Percentiles rank a stretch among this genome's conserved stretches.
Conservation (phyloP, 1,284 basidiomycete species). For the Ceratobasidium sp. region DNA sequence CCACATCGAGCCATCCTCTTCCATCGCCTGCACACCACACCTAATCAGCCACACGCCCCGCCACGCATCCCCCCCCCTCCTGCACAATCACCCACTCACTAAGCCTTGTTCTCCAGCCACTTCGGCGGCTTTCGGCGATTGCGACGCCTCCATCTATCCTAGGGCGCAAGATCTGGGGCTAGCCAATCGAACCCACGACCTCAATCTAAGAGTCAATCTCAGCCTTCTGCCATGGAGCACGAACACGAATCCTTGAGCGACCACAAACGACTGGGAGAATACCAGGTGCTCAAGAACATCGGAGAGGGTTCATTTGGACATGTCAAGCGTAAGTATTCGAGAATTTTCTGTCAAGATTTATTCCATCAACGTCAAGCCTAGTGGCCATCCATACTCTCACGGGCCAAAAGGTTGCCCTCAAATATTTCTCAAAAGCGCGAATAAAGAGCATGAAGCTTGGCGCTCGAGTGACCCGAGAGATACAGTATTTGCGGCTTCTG, state of each 20-base stretch:
- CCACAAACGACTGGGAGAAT: conserved; percentile 65
- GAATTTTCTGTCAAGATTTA: background rate
- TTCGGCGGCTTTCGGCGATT: conserved; percentile 10
- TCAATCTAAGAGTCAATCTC: background rate
- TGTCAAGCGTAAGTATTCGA: conserved; percentile 83
- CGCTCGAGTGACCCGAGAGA: conserved; percentile 93
- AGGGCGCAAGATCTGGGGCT: background rate
- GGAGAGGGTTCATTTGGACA: conserved; percentile 97
- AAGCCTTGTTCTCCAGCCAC: too few relatives aligned
- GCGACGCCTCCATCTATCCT: background rate
- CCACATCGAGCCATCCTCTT: conserved; percentile 7
- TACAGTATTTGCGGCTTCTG: conserved; percentile 91
- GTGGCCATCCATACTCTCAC: conserved; percentile 95
- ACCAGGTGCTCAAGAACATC: conserved; percentile 76
- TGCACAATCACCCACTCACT: background rate
- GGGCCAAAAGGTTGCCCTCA: conserved; percentile 96
- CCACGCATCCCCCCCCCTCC: background rate
- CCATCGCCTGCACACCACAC: too few relatives aligned
- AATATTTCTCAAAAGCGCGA: conserved; percentile 94
- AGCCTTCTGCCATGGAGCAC: background rate
- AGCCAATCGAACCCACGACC: conserved; percentile 16
- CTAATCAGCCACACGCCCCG: too few relatives aligned
- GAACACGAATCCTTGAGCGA: background rate
- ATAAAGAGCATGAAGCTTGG: conserved; percentile 92
- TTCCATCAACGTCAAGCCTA: conserved; percentile 52